Conservation (phyloP, 2,329 filamentous ascomycete species). For the Drechslerella stenobrocha region DNA sequence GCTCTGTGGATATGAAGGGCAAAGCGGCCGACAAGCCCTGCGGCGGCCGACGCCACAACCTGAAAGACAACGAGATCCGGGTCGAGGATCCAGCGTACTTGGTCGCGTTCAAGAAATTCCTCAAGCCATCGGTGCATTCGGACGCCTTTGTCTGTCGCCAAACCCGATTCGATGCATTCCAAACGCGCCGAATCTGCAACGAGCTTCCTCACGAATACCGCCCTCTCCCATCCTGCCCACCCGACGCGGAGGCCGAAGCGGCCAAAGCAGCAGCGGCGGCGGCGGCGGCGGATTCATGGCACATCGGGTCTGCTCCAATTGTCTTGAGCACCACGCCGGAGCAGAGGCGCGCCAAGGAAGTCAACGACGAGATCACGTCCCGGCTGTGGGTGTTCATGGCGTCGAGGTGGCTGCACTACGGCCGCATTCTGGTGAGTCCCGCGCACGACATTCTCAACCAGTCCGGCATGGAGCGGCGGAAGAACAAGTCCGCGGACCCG, state of each 20-base stretch:
- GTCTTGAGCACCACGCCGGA: slow-evolving; percentile 68
- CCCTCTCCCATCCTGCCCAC: slow-evolving; percentile 67
- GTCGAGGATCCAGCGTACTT: slow-evolving; percentile 76
- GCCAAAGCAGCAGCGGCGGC: slow-evolving; percentile 63
- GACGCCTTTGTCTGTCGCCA: slow-evolving; percentile 86
- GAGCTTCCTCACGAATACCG: slow-evolving; percentile 83
- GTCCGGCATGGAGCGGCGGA: slow-evolving; percentile 54
- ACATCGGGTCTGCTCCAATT: slow-evolving; percentile 72
- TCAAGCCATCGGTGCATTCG: slow-evolving; percentile 66
- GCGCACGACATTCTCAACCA: slow-evolving; percentile 55
- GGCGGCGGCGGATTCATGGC: slow-evolving; percentile 60
- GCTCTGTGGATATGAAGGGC: slow-evolving; percentile 28
- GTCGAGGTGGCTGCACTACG: slow-evolving; percentile 64
- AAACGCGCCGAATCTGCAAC: slow-evolving; percentile 77
- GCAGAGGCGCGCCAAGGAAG: slow-evolving; percentile 59
- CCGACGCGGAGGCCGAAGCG: slow-evolving; percentile 56
- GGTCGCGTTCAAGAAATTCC: slow-evolving; percentile 77
- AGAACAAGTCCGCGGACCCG: slow-evolving; percentile 49
- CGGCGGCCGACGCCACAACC: slow-evolving; percentile 36
- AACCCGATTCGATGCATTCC: slow-evolving; percentile 83
- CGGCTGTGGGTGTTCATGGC: slow-evolving; percentile 68
- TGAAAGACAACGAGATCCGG: slow-evolving; percentile 47
- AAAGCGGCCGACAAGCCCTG: slow-evolving; percentile 14
- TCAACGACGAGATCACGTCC: slow-evolving; percentile 58
- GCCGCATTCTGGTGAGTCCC: slow-evolving; percentile 64